Evolutionary conservation across 2,329 filamentous ascomycete genomes (phyloP), one percentile per base, ranked within the genome.

Genomic region (Beauveria asiatica): DNA sequence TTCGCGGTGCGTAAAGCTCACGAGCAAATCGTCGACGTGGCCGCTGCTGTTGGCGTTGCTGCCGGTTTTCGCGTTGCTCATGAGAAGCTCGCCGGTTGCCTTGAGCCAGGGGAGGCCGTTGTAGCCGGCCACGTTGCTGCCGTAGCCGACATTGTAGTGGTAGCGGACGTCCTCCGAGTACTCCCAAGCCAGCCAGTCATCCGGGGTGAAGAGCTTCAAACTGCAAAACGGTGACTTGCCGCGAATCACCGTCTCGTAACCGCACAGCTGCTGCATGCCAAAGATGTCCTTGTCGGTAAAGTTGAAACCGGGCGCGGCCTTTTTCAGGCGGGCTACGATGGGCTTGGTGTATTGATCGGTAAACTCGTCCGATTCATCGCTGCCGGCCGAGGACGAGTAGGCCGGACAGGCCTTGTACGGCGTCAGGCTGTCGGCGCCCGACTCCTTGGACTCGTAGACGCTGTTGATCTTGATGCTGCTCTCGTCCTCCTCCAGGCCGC

Each of bases 1-100:
- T 69, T 89, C 85, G 21, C 86, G 82, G 68, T 89, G 86, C 0
- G 86, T 88, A 73, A 89, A 89, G 57, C 83, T 85, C 45, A 88
- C 76, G 67, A 85, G 86, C 8, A 89, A 75, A 60, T 88, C 83
- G 66, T 88, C 79, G 13, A 67, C 67, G 6, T 71, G 68, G 16
- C 19, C 9, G 17, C 55, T 50, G 44, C 45, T 51, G 45, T 7
- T 37, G 13, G 11, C 37, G 54, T 25, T 48, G 48, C 39, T 45
- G 0, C 70, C 64, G 1, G 69, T 65, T 1, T 71, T 63, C 27
- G 65, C 16, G 7, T 54, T 41, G 41, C 57, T 70, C 57, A 83
- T 67, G 10, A 86, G 72, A 0, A 83, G 72, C 10, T 73, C 66
- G 0, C 83, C 76, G 0, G 84, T 85, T 0, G 84, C 81, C 63